A percentile compares a stretch with the other conserved stretches of the same genome.
Evolutionary conservation across 179 eudicot genomes (phyloP).

Genomic region (Actinidia chinensis): DNA sequence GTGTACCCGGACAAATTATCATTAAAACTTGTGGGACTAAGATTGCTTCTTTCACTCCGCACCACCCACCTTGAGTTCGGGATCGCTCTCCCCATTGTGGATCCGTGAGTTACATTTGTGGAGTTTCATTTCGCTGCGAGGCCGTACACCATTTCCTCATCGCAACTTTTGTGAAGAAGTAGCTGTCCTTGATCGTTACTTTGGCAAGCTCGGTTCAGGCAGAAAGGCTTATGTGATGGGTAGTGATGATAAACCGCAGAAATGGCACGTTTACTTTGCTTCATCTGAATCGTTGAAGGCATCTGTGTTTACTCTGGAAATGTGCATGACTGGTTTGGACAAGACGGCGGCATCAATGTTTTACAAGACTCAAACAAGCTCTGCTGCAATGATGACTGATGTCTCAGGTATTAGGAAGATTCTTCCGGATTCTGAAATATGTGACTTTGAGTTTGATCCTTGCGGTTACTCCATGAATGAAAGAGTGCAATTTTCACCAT

Average conservation of each 20-base stretch:
- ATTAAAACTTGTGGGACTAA: slow-evolving; percentile 75
- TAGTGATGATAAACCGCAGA: slow-evolving; percentile 46
- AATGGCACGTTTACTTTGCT: slow-evolving; percentile 85
- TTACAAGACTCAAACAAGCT: slow-evolving; percentile 50
- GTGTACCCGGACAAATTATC: slow-evolving; percentile 62
- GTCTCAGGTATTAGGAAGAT: slow-evolving; percentile 56
- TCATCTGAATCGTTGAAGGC: slow-evolving; percentile 33
- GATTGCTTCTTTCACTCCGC: slow-evolving; percentile 57
- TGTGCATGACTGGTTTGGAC: slow-evolving; percentile 81
- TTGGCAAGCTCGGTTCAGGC: slow-evolving; percentile 57
- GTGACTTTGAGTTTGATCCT: slow-evolving; percentile 79
- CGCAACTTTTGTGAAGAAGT: slow-evolving; percentile 73
- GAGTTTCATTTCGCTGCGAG: slow-evolving; percentile 83
- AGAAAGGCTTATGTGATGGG: slow-evolving; percentile 76
- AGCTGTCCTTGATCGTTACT: slow-evolving; percentile 56
- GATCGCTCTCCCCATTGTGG: slow-evolving; percentile 43
- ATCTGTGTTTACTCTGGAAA: slow-evolving; percentile 62
- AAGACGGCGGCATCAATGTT: slow-evolving; percentile 55
- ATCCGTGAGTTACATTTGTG: slow-evolving; percentile 67
- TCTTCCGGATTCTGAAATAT: slow-evolving; percentile 65
- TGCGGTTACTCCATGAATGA: slow-evolving; percentile 85
- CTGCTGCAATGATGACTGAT: slow-evolving; percentile 63
- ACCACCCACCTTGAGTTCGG: slow-evolving; percentile 56
- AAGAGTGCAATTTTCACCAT: slow-evolving; percentile 61
- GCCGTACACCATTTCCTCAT: slow-evolving; percentile 74